Evolutionary conservation across 106 monocot species (phyloP).

Genomic region (Dioscorea alata): DNA sequence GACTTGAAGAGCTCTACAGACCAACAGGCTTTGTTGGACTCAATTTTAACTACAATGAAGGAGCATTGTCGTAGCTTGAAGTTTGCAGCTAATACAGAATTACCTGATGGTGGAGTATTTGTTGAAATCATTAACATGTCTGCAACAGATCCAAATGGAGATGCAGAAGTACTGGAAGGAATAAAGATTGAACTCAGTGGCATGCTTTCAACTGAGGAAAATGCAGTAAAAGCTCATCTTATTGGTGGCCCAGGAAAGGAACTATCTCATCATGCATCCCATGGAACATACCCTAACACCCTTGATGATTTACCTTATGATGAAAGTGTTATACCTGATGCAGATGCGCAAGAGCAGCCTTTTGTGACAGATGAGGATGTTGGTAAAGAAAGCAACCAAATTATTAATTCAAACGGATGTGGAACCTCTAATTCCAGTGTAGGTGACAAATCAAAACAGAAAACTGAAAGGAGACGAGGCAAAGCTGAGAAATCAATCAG

Average conservation of each 20-base stretch:
- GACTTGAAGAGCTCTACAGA: constrained; percentile 29
- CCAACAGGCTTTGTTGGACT: constrained; percentile 41
- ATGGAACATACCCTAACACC: background rate
- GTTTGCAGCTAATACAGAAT: constrained; percentile 19
- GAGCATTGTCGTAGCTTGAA: constrained; percentile 44
- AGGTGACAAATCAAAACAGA: constrained; percentile 18
- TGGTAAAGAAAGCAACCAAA: constrained; percentile 19
- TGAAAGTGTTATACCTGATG: constrained; percentile 11
- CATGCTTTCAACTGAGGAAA: constrained; percentile 15
- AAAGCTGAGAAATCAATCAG: constrained; percentile 68
- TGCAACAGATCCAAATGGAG: constrained; percentile 14
- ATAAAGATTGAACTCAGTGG: constrained; percentile 26
- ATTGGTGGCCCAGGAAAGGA: constrained; percentile 8
- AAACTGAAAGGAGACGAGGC: constrained; percentile 38
- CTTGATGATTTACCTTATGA: constrained; percentile 1
- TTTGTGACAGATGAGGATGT: constrained; percentile 9
- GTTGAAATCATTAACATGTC: constrained; percentile 21
- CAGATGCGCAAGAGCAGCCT: constrained; percentile 6
- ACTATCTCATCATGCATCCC: constrained; percentile 7
- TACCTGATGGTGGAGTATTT: constrained; percentile 14
- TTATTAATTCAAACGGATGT: constrained; percentile 13
- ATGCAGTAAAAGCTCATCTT: constrained; percentile 9
- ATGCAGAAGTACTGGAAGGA: background rate
- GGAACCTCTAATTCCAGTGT: constrained; percentile 6
- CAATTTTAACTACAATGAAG: constrained; percentile 40